Evolutionary conservation across 2,329 filamentous ascomycete genomes (phyloP), one percentile per base, ranked within the genome.

Genomic region (Clarireedia paspali): DNA sequence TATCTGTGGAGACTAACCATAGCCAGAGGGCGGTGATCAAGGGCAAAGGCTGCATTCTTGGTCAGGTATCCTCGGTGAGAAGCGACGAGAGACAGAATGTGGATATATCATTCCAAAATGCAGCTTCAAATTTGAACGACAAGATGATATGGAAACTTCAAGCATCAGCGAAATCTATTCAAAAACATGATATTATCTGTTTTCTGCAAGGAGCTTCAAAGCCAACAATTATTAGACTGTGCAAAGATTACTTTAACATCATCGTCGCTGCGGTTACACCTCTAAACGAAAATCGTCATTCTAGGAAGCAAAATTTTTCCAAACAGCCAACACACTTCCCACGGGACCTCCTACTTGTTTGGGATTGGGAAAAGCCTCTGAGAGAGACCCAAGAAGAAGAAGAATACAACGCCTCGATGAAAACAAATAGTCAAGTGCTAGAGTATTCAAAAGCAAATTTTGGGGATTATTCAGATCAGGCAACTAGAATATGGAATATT

Each of bases 61-160:
- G 27, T 7, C 2, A 0, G 1, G 27, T 48, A 0, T 1, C 0
- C 17, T 36, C 27, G 6, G 27, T 17, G 1, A 1, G 5, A 14
- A 6, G 17, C 36, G 12, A 48, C 12, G 6, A 23, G 26, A 48
- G n/a, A 14, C 5, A 7, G 34, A 36, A 2, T 2, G 10, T 48
- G 27, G 0, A 36, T 1, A 14, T 48, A 3, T 2, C 4, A 12
- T 17, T 20, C 24, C 14, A 2, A 10, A 15, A 2, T 2, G 2
- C 2, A 10, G 2, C 5, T 30, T 1, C 2, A 0, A 5, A 47
- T 47, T 27, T n/a, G 10, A 0, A 9, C 7, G 7, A 9, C 1
- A 5, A 6, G 2, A 27, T 3, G 14, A 1, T 0, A 47, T 47
- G 3, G 6, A 47, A 4, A 10, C 5, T 48, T 4, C 27, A 26